Conservation (phyloP, 106 monocot species). For the Acanthochlamys bracteata region DNA sequence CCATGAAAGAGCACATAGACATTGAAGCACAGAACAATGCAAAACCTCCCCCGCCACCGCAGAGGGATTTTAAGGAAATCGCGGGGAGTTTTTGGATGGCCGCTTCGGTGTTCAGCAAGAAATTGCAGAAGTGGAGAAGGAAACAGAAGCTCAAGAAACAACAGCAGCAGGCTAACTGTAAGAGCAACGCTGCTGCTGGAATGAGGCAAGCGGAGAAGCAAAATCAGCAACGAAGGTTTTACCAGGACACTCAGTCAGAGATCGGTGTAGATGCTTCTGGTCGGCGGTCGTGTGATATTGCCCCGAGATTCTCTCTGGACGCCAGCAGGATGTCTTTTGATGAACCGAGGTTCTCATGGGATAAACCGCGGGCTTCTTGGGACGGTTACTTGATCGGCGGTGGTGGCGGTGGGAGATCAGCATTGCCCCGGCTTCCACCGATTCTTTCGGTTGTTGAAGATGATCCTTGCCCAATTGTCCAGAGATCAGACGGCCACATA, state of each 20-base stretch:
- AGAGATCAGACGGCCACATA: constrained; percentile 73
- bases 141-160: constrained; percentile 36
- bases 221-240: too few species aligned
- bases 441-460: constrained; percentile 74
- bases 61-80: neutral
- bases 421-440: constrained; percentile 46
- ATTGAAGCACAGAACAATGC: constrained; percentile 4
- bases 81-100: constrained; percentile 4
- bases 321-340: constrained; percentile 60
- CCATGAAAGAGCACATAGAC: constrained; percentile 39
- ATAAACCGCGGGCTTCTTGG: constrained; percentile 82
- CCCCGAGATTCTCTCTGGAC: constrained; percentile 83
- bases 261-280: constrained; percentile 39
- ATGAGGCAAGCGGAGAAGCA: constrained; percentile 10
- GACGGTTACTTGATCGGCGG: constrained; percentile 59
- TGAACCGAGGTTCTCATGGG: constrained; percentile 46
- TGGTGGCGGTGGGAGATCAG: constrained; percentile 20
- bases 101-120: constrained; percentile 22
- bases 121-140: constrained; percentile 42
- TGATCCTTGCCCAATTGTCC: constrained; percentile 22
- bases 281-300: constrained; percentile 59
- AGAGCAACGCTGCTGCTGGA: neutral
- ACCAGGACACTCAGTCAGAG: constrained; percentile 43
- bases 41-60: neutral
- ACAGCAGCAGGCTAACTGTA: neutral